Evolutionary conservation across 2,329 filamentous ascomycete genomes (phyloP), one percentile per base, ranked within the genome.

Genomic region (Lasiodiplodia gonubiensis): DNA sequence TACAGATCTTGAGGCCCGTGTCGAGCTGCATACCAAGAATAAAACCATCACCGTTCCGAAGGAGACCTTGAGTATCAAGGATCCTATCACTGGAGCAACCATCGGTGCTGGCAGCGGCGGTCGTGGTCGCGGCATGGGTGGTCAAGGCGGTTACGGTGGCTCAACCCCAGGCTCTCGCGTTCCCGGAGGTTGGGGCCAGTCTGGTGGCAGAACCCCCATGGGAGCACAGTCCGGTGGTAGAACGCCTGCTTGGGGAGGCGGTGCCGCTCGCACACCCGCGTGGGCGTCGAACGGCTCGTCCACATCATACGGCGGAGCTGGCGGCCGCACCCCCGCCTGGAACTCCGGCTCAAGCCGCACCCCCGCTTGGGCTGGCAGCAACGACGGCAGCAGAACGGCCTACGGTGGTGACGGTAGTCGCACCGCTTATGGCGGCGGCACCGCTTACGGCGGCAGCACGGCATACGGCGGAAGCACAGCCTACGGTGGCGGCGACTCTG

Each of bases 21-120:
- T 99, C 51, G 95, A 99, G 80, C 83, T 99, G 48, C 94, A 98
- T 77, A 94, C 94, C 6, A 97, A 97, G 83, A 92, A 90, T 81
- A 98, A 97, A 84, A 91, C 92, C 18, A 88, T 98, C 69, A 93
- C 90, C 8, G 88, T 98, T 42, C 87, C 89, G 23, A 96, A 96
- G 76, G 89, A 91, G 12, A 88, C 90, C 67, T 82, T 99, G n/a
- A 88, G 87, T 27, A 91, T 96, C 80, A 94, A 94, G 78, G 94
- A 99, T 70, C 83, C 86, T 70, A 80, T 90, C 66, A 94, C 91
- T 4, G 94, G 93, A 54, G 87, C 89, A 67, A 86, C 86, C n/a
- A 90, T 97, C 69, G 90, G 94, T 71, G 88, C 92, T 67, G 83
- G 84, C 55, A 80, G 80, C 23, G 79, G 79, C 11, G 81, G 82